Percentiles rank a stretch among this genome's conserved stretches.
Evolutionary conservation across 1,284 basidiomycete species (phyloP).

Genomic region (Mrakiaceae sp.): DNA sequence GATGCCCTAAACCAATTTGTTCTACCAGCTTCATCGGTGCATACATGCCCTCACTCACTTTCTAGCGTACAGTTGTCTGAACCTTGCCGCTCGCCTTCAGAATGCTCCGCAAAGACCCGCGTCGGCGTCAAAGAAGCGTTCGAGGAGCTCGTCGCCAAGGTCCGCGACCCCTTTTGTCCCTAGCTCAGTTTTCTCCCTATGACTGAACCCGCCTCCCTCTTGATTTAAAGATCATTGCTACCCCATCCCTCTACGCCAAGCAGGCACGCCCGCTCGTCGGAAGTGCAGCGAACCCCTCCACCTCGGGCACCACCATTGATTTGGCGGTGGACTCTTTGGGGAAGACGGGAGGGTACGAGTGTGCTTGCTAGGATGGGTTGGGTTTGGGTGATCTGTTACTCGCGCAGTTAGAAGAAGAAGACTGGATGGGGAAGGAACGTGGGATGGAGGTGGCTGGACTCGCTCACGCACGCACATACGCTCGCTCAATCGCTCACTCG

Average conservation of each 20-base stretch:
- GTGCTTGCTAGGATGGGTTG: no score
- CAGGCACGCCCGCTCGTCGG: neutral
- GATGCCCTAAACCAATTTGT: neutral
- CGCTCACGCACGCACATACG: no score
- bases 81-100: constrained; percentile 19
- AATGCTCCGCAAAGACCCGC: constrained; percentile 66
- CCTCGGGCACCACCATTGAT: no score
- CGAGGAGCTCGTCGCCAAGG: constrained; percentile 57
- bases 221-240: constrained; percentile 32
- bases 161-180: constrained; percentile 30
- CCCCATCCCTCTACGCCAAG: constrained; percentile 30
- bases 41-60: neutral
- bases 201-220: neutral
- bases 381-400: no score
- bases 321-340: no score
- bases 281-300: no score
- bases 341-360: no score
- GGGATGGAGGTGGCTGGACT: no score
- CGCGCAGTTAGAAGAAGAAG: no score
- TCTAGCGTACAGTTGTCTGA: no score
- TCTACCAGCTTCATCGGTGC: constrained; percentile 13
- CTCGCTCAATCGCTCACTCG: no score
- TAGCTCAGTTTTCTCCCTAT: neutral
- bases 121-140: constrained; percentile 71
- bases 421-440: no score